Evolutionary conservation across 129 eudicot species (phyloP).

Genomic region (Pseudognaphalium luteoalbum): DNA sequence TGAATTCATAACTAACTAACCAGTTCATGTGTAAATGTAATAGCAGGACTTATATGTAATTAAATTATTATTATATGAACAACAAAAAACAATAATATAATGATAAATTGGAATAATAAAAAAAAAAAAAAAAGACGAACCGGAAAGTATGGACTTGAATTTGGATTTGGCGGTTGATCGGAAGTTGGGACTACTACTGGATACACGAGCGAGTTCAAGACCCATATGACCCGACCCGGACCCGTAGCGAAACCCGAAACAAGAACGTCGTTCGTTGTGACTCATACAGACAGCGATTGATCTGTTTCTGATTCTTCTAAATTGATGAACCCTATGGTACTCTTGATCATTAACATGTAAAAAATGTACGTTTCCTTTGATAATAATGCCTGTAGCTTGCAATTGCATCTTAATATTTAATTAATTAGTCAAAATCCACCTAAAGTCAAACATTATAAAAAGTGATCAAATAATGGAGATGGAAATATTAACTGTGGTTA

Average conservation of each 20-base stretch:
- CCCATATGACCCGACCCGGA: constrained; percentile 56
- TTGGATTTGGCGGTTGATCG: constrained; percentile 59
- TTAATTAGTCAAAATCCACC: constrained; percentile 1
- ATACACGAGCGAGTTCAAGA: constrained; percentile 39
- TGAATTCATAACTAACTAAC: background rate
- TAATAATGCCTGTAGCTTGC: constrained; percentile 15
- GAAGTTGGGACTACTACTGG: constrained; percentile 35
- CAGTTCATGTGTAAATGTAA: no score
- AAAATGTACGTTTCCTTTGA: constrained; percentile 15
- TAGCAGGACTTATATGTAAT: background rate
- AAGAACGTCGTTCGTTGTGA: constrained; percentile 31
- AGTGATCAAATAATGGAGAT: background rate
- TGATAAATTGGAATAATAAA: background rate
- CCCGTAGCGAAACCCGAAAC: constrained; percentile 46
- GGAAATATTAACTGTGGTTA: background rate
- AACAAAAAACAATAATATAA: background rate
- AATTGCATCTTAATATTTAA: constrained; percentile 16
- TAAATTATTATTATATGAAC: background rate
- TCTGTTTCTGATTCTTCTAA: constrained; percentile 23
- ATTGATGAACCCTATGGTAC: background rate
- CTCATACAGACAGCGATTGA: constrained; percentile 30
- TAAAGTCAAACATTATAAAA: constrained; percentile 24
- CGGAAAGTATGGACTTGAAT: constrained; percentile 64
- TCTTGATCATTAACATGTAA: constrained; percentile 35
- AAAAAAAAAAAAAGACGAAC: constrained; percentile 31